Percentiles rank a stretch among this genome's conserved stretches.
Conservation (phyloP, 257 asterid genomes). For the Salvia hispanica region DNA sequence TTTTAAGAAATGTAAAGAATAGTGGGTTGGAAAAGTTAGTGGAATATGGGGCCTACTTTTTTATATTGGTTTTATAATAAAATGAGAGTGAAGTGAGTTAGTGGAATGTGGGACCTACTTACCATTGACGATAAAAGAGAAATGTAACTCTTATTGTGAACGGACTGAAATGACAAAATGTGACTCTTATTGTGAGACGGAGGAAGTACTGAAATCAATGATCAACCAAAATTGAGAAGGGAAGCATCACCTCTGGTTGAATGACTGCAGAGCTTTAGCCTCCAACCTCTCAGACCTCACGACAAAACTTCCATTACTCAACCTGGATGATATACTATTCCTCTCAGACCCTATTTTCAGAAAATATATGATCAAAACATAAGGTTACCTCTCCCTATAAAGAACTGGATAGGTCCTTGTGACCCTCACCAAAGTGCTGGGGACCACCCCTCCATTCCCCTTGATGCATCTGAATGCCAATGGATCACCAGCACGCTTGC, state of each 20-base stretch:
- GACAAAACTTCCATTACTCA: conserved; percentile 56
- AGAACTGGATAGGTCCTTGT: conserved; percentile 84
- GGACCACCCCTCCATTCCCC: conserved; percentile 82
- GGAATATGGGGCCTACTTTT: too few relatives aligned
- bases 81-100: too few relatives aligned
- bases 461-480: conserved; percentile 87
- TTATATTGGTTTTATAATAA: too few relatives aligned
- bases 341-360: conserved; percentile 31
- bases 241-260: conserved; percentile 63
- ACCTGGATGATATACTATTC: conserved; percentile 48
- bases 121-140: too few relatives aligned
- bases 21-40: too few relatives aligned
- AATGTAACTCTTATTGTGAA: too few relatives aligned
- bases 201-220: conserved; percentile 12
- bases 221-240: conserved; percentile 18
- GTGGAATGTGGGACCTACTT: too few relatives aligned
- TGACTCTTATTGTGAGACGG: too few relatives aligned
- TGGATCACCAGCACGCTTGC: conserved; percentile 65
- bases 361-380: conserved; percentile 17
- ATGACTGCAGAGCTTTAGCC: conserved; percentile 55
- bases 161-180: too few relatives aligned
- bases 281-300: conserved; percentile 86
- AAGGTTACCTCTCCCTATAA: conserved; percentile 83
- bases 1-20: too few relatives aligned
- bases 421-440: conserved; percentile 78